A percentile compares a stretch with the other conserved stretches of the same genome.
Conservation (phyloP, 345 rosid genomes). For the Alliaria petiolata region DNA sequence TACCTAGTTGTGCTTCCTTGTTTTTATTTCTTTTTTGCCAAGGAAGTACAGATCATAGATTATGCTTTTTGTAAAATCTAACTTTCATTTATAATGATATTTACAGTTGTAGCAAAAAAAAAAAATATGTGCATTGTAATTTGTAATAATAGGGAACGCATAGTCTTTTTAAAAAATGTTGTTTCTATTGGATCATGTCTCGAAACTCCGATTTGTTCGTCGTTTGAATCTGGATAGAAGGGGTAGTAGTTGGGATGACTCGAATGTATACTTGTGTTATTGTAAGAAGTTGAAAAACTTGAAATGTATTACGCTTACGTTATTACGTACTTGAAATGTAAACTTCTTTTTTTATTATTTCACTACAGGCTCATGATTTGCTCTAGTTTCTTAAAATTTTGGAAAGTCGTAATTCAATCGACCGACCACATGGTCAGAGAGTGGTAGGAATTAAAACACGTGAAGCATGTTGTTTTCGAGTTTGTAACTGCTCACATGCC, state of each 20-base stretch:
- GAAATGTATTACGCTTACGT: background rate
- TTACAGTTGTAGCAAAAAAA: no score
- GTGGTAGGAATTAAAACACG: slow-evolving; percentile 3
- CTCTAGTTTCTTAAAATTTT: no score
- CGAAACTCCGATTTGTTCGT: background rate
- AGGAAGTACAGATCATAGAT: no score
- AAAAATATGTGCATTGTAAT: no score
- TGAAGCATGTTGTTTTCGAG: slow-evolving; percentile 9
- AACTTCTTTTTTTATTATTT: background rate
- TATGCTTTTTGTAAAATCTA: no score
- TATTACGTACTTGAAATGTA: background rate
- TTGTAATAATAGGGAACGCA: slow-evolving; percentile 21
- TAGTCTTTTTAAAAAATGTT: background rate
- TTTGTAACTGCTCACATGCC: slow-evolving; percentile 14
- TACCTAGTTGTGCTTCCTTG: no score
- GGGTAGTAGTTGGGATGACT: background rate
- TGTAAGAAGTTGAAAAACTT: slow-evolving; percentile 9
- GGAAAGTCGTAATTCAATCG: background rate
- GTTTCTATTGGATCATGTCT: slow-evolving; percentile 14
- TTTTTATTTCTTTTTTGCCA: no score
- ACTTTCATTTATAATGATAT: no score
- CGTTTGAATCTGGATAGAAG: background rate
- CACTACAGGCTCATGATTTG: no score
- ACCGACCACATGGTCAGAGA: background rate
- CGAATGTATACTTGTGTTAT: slow-evolving; percentile 11